phyloP scores from a whole-genome alignment of 2,329 filamentous ascomycete species.

The Fusarium pininemorale region DNA sequence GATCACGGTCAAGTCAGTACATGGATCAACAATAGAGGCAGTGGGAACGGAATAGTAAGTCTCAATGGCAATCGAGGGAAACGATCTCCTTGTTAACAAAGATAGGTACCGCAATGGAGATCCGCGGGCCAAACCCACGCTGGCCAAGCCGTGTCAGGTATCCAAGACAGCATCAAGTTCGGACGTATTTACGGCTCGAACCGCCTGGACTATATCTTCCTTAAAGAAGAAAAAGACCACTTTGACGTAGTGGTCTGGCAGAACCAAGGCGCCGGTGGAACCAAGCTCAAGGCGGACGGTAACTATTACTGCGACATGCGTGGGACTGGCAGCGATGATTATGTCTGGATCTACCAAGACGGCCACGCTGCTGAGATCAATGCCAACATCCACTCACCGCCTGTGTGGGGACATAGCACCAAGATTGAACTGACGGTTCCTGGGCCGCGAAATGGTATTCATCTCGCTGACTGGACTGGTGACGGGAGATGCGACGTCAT shows the following conservation, averaged over 20 bases:
- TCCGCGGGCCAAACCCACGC: not conserved
- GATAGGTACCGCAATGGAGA: not conserved
- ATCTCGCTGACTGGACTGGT: not conserved
- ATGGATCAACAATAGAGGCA: not conserved
- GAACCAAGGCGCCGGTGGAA: not conserved
- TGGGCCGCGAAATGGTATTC: not conserved
- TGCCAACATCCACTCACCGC: not conserved
- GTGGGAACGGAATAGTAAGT: not conserved
- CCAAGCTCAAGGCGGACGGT: not conserved
- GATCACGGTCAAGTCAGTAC: not conserved
- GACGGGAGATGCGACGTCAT: not conserved
- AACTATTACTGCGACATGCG: slow-evolving; percentile 1
- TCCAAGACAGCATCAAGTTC: not conserved
- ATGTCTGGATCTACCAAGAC: not conserved
- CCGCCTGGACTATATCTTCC: not conserved
- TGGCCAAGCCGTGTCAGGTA: not conserved
- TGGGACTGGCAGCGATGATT: not conserved
- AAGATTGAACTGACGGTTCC: not conserved
- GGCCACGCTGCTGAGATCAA: not conserved
- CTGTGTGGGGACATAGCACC: not conserved
- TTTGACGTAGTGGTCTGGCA: not conserved
- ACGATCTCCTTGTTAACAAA: rapidly evolving
- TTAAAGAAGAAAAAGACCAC: not conserved
- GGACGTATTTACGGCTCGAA: not conserved
- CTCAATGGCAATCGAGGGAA: rapidly evolving